Base-by-base conservation (phyloP, 345 rosid genomes). In the Anacardium occidentale region DNA sequence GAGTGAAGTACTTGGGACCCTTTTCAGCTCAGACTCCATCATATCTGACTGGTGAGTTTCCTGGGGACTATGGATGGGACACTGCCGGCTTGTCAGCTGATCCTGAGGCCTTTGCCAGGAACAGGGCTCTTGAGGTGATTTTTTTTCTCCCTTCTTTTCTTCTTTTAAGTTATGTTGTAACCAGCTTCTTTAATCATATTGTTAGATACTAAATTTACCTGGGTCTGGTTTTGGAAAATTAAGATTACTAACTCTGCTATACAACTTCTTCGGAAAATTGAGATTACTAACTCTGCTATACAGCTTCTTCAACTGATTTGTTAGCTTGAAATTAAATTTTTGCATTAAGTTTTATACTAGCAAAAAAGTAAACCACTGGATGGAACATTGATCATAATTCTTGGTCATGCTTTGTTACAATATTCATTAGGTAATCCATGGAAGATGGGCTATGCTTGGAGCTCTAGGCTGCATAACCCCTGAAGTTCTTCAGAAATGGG, bases 21-120 rank as follows among this genome's bases (percentile, higher is more conserved):
- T 92, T 94, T 75, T 94, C 98, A 15, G 97, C 93, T 20, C 97
- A 94, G 78, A 94, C 95, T 65, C 98, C 98, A 5, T 85, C 97
- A 34, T 89, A 94, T 82, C 85, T 92, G 74, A 92, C 81, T 62
- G 97, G 97, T 75, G 97, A 92, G 80, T 90, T 94, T 70, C 98
- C 98, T 14, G 96, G 98, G 18, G 98, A 94, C 78, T 92, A 92
- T 70, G 97, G 98, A 66, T 94, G 98, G 98, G 98, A 94, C 79
- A 94, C 98, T 53, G 98, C 98, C 55, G 97, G 98, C 58, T 70
- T 94, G 47, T 92, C 97, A 8, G 98, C 97, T 62, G 98, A 92
- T 66, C 98, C 97, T 40, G 97, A 94, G 80, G 98, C 98, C 77
- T 92, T 95, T 53, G 97, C 97, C 64, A 89, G 74, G 79, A 92